Conservation (phyloP, 2,329 filamentous ascomycete species). For the Incumbomyces delicatus region DNA sequence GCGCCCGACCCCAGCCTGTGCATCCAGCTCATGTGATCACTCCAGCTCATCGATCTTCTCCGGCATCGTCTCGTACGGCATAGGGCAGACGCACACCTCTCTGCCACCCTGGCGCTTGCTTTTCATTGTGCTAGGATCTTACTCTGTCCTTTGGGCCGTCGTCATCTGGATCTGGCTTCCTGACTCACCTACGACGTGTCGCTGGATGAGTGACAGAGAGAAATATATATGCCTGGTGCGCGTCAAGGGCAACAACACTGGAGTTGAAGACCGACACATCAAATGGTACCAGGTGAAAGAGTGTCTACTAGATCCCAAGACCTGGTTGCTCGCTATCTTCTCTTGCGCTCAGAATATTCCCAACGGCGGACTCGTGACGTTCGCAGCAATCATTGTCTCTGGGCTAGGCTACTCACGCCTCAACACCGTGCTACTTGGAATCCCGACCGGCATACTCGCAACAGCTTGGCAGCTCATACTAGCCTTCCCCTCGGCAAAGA, state of each 20-base stretch:
- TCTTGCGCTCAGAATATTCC: slow-evolving; percentile 21
- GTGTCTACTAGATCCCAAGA: slow-evolving; percentile 28
- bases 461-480: slow-evolving; percentile 21
- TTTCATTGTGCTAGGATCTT: slow-evolving; percentile 46
- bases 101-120: slow-evolving; percentile 48
- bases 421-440: slow-evolving; percentile 21
- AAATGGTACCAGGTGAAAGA: slow-evolving; percentile 22
- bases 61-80: slow-evolving; percentile 38
- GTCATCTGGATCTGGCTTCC: slow-evolving; percentile 42
- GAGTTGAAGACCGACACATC: slow-evolving; percentile 16
- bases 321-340: slow-evolving; percentile 19
- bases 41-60: slow-evolving; percentile 7
- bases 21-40: no score
- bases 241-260: slow-evolving; percentile 15
- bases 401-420: slow-evolving; percentile 21
- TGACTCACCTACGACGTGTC: slow-evolving; percentile 43
- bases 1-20: background rate
- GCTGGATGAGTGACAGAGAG: slow-evolving; percentile 48
- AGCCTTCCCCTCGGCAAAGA: slow-evolving; percentile 11
- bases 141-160: slow-evolving; percentile 44
- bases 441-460: slow-evolving; percentile 23
- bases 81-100: slow-evolving; percentile 41
- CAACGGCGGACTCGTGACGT: slow-evolving; percentile 25
- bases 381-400: slow-evolving; percentile 23
- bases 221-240: slow-evolving; percentile 39